These are phyloP conservation scores for Diaporthe sp. DNA, from an alignment of 2,329 filamentous ascomycete species.

Conservation along the genomic window DNA sequence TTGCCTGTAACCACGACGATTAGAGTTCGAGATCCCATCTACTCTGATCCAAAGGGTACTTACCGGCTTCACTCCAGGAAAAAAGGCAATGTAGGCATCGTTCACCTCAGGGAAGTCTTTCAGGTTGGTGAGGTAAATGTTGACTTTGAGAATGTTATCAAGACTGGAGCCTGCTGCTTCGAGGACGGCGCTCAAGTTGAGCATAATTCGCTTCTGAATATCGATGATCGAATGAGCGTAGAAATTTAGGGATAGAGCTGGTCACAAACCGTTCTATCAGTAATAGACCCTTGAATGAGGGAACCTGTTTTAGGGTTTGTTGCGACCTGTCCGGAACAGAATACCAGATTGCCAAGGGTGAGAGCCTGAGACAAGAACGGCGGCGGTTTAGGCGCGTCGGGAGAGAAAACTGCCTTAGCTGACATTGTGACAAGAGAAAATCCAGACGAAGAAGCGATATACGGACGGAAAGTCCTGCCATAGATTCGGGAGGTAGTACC, in stretches of 20 bases:
- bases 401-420: conserved; percentile 1
- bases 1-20: not conserved
- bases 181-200: not conserved
- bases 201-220: not conserved
- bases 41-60: not conserved
- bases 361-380: not conserved
- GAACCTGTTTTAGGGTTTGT: not conserved
- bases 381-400: not conserved
- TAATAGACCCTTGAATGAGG: not conserved
- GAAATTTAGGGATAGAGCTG: not conserved
- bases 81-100: not conserved
- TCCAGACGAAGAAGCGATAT: not conserved
- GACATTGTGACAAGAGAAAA: not conserved
- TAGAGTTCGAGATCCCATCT: not conserved
- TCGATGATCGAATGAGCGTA: not conserved
- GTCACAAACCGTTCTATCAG: not conserved
- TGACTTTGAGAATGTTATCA: conserved; percentile 1
- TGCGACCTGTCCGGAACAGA: not conserved
- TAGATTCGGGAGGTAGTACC: not conserved
- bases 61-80: conserved; percentile 1
- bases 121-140: not conserved
- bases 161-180: not conserved
- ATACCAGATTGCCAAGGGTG: not conserved
- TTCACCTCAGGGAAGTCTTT: not conserved
- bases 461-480: not conserved